Evolutionary conservation across 2,329 filamentous ascomycete genomes (phyloP).

Genomic region (Colletotrichum trifolii): DNA sequence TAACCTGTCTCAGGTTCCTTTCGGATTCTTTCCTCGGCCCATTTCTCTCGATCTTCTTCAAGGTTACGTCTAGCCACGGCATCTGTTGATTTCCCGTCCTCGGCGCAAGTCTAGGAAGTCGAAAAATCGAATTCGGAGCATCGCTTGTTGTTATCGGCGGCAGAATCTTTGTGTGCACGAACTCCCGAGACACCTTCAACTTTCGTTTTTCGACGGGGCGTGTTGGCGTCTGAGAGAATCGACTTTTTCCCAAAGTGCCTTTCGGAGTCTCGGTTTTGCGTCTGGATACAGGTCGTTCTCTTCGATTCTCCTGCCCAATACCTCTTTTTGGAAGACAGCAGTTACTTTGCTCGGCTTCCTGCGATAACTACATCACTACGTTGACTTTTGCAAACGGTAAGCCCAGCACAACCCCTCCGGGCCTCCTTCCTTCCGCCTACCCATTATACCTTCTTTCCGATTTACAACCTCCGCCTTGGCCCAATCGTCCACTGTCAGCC

Average conservation of each 20-base stretch:
- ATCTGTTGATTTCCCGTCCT: slow-evolving; percentile 30
- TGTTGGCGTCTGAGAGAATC: slow-evolving; percentile 53
- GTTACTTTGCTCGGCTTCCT: slow-evolving; percentile 5
- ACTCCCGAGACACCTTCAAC: slow-evolving; percentile 31
- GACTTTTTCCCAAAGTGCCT: slow-evolving; percentile 49
- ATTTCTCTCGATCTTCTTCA: slow-evolving; percentile 48
- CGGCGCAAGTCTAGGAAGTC: slow-evolving; percentile 35
- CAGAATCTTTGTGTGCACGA: slow-evolving; percentile 35
- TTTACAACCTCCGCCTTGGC: background rate
- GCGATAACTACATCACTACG: slow-evolving; percentile 10
- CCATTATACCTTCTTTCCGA: background rate
- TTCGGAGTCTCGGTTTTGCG: slow-evolving; percentile 51
- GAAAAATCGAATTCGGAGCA: slow-evolving; percentile 38
- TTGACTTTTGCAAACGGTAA: slow-evolving; percentile 4
- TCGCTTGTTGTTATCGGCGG: slow-evolving; percentile 36
- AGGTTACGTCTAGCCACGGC: slow-evolving; percentile 36
- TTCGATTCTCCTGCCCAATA: slow-evolving; percentile 47
- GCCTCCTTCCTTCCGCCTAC: background rate
- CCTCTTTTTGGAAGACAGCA: slow-evolving; percentile 1
- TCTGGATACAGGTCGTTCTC: slow-evolving; percentile 48
- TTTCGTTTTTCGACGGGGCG: slow-evolving; percentile 46
- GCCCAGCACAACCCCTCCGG: background rate
- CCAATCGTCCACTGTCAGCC: background rate
- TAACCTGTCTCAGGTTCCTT: slow-evolving; percentile 30
- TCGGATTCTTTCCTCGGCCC: slow-evolving; percentile 35